A percentile compares a stretch with the other conserved stretches of the same genome.
Evolutionary conservation across 108 stramenopile species (phyloP).

Genomic region (Schizochytrium sp.): DNA sequence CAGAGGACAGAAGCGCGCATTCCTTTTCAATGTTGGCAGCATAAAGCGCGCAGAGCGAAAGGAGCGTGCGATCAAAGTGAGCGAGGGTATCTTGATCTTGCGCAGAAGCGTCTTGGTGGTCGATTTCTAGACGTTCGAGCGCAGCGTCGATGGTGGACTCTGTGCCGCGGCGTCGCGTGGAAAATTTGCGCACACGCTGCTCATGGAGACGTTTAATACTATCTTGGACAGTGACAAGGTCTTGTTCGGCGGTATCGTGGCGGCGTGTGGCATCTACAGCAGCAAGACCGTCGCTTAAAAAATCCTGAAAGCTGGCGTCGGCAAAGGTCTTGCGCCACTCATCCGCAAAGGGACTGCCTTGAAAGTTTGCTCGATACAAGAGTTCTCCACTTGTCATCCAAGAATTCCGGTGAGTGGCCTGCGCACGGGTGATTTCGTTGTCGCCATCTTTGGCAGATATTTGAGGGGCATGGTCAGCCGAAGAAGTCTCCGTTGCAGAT

Average conservation of each 20-base stretch:
- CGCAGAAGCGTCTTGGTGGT: neutral
- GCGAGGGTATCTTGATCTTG: neutral
- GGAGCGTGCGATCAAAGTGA: neutral
- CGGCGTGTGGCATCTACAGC: neutral
- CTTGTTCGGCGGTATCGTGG: neutral
- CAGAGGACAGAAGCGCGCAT: neutral
- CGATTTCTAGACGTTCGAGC: neutral
- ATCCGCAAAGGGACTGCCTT: neutral
- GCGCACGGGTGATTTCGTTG: neutral
- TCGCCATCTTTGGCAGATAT: neutral
- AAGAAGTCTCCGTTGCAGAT: too few species aligned
- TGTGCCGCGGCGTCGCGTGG: neutral
- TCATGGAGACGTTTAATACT: neutral
- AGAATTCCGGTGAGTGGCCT: neutral
- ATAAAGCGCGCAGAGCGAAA: neutral
- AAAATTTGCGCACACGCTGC: neutral
- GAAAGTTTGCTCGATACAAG: neutral
- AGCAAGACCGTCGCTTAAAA: neutral
- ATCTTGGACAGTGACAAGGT: neutral
- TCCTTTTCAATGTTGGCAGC: neutral
- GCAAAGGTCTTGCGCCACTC: neutral
- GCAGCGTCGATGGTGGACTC: neutral
- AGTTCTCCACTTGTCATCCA: conserved; percentile 1
- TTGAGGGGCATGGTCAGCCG: neutral
- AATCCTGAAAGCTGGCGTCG: neutral